Evolutionary conservation across 805 yeast species (phyloP).

Genomic region (Myxozyma nipponensis): DNA sequence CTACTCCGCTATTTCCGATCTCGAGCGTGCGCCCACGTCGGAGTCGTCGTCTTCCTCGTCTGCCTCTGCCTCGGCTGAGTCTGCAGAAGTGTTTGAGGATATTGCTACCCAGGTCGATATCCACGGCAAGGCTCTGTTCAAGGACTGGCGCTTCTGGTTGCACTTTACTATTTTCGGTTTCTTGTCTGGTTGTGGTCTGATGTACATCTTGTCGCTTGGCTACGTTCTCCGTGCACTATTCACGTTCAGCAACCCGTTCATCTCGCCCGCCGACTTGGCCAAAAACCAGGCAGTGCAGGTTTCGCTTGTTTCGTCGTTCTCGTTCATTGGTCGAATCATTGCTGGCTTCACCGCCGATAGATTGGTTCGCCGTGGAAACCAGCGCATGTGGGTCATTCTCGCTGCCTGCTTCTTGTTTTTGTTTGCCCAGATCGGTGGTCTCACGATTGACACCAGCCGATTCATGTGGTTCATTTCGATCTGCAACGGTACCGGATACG

Average conservation of each 20-base stretch:
- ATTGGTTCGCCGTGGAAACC: constrained; percentile 45
- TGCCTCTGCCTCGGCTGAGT: constrained; percentile 11
- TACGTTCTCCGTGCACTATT: constrained; percentile 56
- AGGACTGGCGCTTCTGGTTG: constrained; percentile 45
- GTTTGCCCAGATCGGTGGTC: constrained; percentile 51
- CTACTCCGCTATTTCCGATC: constrained; percentile 21
- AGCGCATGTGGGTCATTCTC: constrained; percentile 53
- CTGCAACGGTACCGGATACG: constrained; percentile 68
- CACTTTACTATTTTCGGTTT: constrained; percentile 51
- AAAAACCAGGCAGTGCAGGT: constrained; percentile 67
- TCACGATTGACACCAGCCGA: constrained; percentile 36
- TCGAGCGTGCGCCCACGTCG: constrained; percentile 5
- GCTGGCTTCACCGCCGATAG: constrained; percentile 65
- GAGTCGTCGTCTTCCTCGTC: constrained; percentile 1
- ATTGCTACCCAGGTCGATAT: constrained; percentile 15
- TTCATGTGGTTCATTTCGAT: constrained; percentile 50
- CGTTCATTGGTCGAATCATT: constrained; percentile 60
- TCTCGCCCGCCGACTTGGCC: constrained; percentile 40
- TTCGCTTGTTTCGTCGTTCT: constrained; percentile 61
- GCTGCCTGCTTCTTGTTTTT: constrained; percentile 50
- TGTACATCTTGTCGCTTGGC: constrained; percentile 73
- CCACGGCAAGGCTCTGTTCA: constrained; percentile 24
- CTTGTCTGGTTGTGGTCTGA: constrained; percentile 64
- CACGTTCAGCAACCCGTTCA: constrained; percentile 20
- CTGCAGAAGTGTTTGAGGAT: constrained; percentile 11